Evolutionary conservation across 1,139 yeast genomes (phyloP).

Genomic region (Suhomyces maxii): DNA sequence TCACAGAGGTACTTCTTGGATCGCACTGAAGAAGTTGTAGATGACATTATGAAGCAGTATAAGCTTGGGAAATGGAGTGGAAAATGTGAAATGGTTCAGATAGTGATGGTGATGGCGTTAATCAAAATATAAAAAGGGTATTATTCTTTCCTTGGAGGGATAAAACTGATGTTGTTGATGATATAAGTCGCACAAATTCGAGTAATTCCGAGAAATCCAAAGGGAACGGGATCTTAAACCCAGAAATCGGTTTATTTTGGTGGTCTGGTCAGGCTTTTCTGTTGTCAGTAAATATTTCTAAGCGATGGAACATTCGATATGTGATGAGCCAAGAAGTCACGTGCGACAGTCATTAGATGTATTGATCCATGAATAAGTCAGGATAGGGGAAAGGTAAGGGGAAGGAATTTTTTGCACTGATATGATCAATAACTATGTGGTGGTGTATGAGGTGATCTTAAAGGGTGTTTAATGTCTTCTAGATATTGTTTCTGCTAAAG

Average conservation of each 20-base stretch:
- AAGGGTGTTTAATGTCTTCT: too few species aligned
- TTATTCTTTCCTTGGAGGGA: too few species aligned
- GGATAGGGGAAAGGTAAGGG: too few species aligned
- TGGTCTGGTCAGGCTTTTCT: neutral
- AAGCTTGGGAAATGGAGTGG: neutral
- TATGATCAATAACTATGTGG: too few species aligned
- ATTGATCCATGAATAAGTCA: too few species aligned
- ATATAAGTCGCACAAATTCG: neutral
- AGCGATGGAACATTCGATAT: neutral
- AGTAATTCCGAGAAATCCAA: neutral
- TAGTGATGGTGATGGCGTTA: neutral
- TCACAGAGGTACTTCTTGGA: constrained; percentile 62
- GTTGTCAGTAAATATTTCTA: neutral
- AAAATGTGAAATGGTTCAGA: neutral
- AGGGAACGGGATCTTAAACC: neutral
- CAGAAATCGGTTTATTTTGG: neutral
- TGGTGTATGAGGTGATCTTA: too few species aligned
- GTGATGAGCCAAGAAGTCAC: too few species aligned
- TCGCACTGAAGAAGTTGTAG: constrained; percentile 7
- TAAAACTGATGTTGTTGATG: too few species aligned
- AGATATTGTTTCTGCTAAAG: too few species aligned
- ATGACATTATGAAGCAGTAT: constrained; percentile 1
- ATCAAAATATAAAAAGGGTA: too few species aligned
- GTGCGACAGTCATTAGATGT: too few species aligned
- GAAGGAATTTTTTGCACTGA: too few species aligned